These are phyloP conservation scores for Psidium friedrichsthalianum DNA, from an alignment of 345 rosid species.

Conservation along the genomic window DNA sequence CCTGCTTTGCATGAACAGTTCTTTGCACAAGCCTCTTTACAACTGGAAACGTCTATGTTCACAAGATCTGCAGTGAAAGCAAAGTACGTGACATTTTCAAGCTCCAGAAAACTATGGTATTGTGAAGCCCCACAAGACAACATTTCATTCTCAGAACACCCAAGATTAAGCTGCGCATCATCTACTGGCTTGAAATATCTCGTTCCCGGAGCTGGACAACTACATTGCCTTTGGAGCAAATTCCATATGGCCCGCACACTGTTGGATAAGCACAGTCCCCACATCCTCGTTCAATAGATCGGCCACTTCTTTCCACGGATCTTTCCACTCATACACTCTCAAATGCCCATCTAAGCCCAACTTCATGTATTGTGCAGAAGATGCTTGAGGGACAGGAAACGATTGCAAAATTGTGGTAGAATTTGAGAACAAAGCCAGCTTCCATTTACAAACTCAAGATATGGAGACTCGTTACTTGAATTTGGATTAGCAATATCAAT, in stretches of 20 bases:
- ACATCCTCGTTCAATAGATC: neutral
- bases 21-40: constrained; percentile 3
- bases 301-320: neutral
- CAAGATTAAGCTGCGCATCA: neutral
- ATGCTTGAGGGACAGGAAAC: neutral
- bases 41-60: neutral
- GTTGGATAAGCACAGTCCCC: neutral
- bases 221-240: neutral
- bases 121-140: neutral
- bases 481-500: neutral
- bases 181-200: neutral
- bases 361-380: constrained; percentile 4
- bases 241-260: neutral
- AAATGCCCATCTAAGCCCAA: constrained; percentile 16
- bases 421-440: neutral
- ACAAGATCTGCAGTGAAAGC: neutral
- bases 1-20: constrained; percentile 25
- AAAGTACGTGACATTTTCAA: neutral
- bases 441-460: neutral
- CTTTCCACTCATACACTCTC: constrained; percentile 2
- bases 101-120: neutral
- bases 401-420: neutral
- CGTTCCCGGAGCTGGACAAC: neutral
- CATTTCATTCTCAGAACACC: neutral
- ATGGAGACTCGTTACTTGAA: neutral